A percentile compares a stretch with the other conserved stretches of the same genome.
Conservation (phyloP, 1,139 yeast genomes). For the Yamadazyma kanchanaburiensis region DNA sequence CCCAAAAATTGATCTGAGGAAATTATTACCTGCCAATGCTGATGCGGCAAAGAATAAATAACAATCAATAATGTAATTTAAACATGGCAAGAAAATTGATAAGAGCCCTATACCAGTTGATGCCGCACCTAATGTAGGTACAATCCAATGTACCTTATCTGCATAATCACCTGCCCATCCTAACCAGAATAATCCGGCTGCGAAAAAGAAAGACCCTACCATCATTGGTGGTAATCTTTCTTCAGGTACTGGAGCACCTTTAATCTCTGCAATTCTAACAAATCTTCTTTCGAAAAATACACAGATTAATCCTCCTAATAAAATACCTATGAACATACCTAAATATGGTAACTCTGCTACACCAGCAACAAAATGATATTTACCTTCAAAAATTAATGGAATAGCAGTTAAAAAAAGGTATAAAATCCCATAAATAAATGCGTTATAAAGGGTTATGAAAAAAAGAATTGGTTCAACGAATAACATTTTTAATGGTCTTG, state of each 20-base stretch:
- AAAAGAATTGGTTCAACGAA: conserved; percentile 71
- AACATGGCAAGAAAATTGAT: conserved; percentile 71
- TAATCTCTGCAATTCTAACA: conserved; percentile 17
- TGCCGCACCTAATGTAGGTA: conserved; percentile 73
- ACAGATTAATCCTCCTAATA: conserved; percentile 49
- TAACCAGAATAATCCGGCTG: conserved; percentile 79
- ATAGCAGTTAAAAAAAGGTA: conserved; percentile 76
- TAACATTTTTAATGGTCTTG: conserved; percentile 70
- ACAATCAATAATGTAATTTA: conserved; percentile 78
- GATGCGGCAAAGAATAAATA: conserved; percentile 82
- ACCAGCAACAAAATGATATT: conserved; percentile 53
- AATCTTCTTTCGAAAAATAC: conserved; percentile 26
- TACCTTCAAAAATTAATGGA: conserved; percentile 66
- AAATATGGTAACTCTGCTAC: conserved; percentile 63
- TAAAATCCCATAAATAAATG: conserved; percentile 81
- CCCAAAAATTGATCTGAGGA: conserved; percentile 61
- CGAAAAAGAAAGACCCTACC: conserved; percentile 64
- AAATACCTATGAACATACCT: conserved; percentile 58
- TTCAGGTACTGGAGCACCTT: conserved; percentile 69
- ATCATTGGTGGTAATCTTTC: conserved; percentile 75
- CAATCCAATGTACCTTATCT: conserved; percentile 72
- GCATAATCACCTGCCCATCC: conserved; percentile 82
- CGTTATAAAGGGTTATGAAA: conserved; percentile 67
- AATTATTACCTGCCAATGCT: conserved; percentile 85
- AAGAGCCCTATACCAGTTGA: conserved; percentile 74